phyloP scores from a whole-genome alignment of 176 grass and related monocot species.

The Themeda triandra region DNA sequence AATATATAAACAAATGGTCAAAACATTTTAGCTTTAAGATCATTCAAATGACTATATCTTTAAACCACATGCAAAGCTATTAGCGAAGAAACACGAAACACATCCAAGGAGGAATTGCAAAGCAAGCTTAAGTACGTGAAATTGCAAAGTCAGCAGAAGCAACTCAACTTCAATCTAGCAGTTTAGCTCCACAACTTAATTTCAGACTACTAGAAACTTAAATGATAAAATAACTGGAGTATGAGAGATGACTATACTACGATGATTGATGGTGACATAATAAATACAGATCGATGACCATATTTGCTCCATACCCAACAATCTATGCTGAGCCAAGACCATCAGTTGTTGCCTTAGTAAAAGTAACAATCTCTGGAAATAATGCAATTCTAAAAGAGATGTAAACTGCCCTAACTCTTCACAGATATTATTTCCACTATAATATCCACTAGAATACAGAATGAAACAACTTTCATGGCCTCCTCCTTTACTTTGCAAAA shows the following conservation, averaged over 20 bases:
- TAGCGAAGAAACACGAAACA: not conserved
- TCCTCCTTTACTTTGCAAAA: slow-evolving; percentile 34
- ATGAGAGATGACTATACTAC: not conserved
- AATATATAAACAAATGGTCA: not conserved
- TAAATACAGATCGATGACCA: not conserved
- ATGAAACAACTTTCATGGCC: not conserved
- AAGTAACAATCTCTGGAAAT: slow-evolving; percentile 11
- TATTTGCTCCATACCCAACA: not conserved
- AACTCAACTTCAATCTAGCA: slow-evolving; percentile 1
- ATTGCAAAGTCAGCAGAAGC: slow-evolving; percentile 14
- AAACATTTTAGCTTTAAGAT: not conserved
- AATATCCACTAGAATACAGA: slow-evolving; percentile 2
- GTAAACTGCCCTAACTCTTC: not conserved
- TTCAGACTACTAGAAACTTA: slow-evolving; percentile 11
- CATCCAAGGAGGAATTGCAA: not conserved
- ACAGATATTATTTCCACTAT: slow-evolving; percentile 20
- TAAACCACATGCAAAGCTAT: not conserved
- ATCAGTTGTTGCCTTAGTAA: not conserved
- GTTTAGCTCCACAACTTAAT: not conserved
- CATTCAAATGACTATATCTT: not conserved
- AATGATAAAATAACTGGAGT: not conserved
- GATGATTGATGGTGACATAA: slow-evolving; percentile 7
- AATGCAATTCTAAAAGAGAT: not conserved
- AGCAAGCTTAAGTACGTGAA: not conserved
- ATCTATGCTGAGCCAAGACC: not conserved